phyloP scores from a whole-genome alignment of 805 yeast genomes.

The Metschnikowia lunata region DNA sequence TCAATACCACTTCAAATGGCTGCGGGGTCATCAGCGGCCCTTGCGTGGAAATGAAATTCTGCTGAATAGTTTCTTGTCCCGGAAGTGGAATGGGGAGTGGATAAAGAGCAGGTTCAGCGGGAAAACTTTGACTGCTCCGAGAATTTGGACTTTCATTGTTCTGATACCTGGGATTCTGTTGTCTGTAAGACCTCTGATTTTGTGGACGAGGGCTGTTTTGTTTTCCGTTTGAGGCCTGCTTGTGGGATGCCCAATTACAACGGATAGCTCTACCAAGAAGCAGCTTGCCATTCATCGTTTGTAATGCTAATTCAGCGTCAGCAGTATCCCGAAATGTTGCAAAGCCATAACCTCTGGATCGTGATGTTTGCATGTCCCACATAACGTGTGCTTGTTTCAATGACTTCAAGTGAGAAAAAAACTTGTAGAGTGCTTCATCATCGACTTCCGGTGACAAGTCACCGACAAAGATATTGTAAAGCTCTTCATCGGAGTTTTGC shows the following conservation, averaged over 20 bases:
- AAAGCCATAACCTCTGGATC: constrained; percentile 90
- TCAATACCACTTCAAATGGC: constrained; percentile 62
- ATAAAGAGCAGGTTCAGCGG: constrained; percentile 1
- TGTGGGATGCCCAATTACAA: constrained; percentile 85
- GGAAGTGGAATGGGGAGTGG: constrained; percentile 6
- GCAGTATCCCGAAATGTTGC: constrained; percentile 63
- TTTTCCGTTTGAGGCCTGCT: constrained; percentile 29
- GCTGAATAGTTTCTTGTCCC: constrained; percentile 3
- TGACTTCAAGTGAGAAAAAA: constrained; percentile 56
- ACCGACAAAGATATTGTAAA: constrained; percentile 78
- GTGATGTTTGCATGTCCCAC: constrained; percentile 96
- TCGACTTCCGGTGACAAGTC: constrained; percentile 79
- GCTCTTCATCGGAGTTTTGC: constrained; percentile 39
- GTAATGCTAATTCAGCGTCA: constrained; percentile 73
- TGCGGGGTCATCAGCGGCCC: constrained; percentile 44
- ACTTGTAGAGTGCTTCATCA: constrained; percentile 60
- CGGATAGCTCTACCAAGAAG: constrained; percentile 74
- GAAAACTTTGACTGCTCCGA: background rate
- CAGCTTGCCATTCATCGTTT: constrained; percentile 67
- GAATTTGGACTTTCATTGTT: constrained; percentile 3
- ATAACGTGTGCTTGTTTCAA: constrained; percentile 83
- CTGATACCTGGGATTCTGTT: constrained; percentile 2
- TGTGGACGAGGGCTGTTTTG: constrained; percentile 2
- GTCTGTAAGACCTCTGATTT: constrained; percentile 5
- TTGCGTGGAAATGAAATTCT: background rate